Percentiles rank a stretch among this genome's conserved stretches.
phyloP scores from a whole-genome alignment of 768 basidiomycete species.

The Boletellus emodensis region DNA sequence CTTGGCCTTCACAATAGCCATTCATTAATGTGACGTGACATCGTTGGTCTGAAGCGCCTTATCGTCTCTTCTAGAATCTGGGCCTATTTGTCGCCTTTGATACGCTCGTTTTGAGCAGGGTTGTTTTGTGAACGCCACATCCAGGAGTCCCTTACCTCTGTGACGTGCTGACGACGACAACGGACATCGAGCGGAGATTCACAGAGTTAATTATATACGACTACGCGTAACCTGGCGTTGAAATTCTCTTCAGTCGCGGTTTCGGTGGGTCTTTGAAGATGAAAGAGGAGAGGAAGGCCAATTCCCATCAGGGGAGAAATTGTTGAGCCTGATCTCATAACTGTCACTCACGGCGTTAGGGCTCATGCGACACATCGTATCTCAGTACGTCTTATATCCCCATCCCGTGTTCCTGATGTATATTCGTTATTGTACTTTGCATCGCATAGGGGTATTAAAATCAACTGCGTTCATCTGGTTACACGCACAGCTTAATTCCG shows the following conservation, averaged over 20 bases:
- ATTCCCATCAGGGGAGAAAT: conserved; percentile 13
- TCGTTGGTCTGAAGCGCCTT: conserved; percentile 10
- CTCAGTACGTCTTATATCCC: conserved; percentile 14
- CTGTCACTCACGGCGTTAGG: conserved; percentile 27
- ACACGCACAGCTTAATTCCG: conserved; percentile 22
- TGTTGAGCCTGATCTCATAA: conserved; percentile 19
- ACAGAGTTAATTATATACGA: conserved; percentile 12
- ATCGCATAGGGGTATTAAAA: conserved; percentile 13
- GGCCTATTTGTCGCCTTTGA: conserved; percentile 15
- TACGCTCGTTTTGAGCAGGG: conserved; percentile 14
- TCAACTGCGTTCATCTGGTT: conserved; percentile 18
- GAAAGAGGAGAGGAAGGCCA: conserved; percentile 7
- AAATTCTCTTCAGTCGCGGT: conserved; percentile 16
- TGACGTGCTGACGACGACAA: conserved; percentile 22
- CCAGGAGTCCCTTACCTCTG: conserved; percentile 2
- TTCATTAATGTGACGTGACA: conserved; percentile 12
- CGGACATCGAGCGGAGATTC: conserved; percentile 28
- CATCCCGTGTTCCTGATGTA: not conserved
- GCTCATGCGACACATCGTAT: conserved; percentile 11
- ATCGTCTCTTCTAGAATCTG: conserved; percentile 21
- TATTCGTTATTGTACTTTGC: not conserved
- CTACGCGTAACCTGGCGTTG: conserved; percentile 12
- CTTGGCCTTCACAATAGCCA: conserved; percentile 20
- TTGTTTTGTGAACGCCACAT: conserved; percentile 14
- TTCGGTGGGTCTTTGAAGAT: conserved; percentile 19